Evolutionary conservation across 495 filamentous ascomycete genomes (phyloP), one percentile per base, ranked within the genome.

Genomic region (Aspergillus conjunctus): DNA sequence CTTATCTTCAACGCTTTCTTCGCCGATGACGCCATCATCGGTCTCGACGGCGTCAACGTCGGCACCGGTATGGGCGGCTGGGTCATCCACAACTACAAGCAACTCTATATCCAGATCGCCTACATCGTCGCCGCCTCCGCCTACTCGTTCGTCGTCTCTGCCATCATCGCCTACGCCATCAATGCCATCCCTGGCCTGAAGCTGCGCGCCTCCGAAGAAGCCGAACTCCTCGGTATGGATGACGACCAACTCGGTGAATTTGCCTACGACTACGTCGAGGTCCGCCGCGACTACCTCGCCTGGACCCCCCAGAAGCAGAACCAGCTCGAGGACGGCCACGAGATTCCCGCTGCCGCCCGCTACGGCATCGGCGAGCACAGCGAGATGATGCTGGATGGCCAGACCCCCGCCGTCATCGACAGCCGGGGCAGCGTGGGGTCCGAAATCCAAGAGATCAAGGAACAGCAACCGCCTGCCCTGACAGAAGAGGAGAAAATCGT

Each of bases 181-280:
- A 91, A 98, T 78, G 74, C 85, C 63, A 87, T 94, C 54, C 94
- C 94, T 7, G 95, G 95, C 31, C 83, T 98, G 14, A 85, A 96
- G 63, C 89, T 98, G 59, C 90, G 94, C 48, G 94, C 94, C 11
- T 91, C 87, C 33, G 91, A 96, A 67, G 91, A 98, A 77, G 94
- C 95, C n/a, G 94, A 98, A 74, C 84, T 98, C 18, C 85, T 98
- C 53, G 94, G 94, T 58, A 97, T 98, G 93, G 94, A 98, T 66
- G 95, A 98, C 72, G 94, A 98, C 78, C 94, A 98, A 71, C 88
- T 97, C 34, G 94, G 94, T 70, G 94, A 98, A 75, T 98, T 98
- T 70, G 95, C 94, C 7, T 98, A 98, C 79, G 94, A 98, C 76
- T 98, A 98, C 73, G 94, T 98, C 66, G 94, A 98, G 81, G 94